Conservation (phyloP, 805 yeast species). For the Suhomyces pyralidae region DNA sequence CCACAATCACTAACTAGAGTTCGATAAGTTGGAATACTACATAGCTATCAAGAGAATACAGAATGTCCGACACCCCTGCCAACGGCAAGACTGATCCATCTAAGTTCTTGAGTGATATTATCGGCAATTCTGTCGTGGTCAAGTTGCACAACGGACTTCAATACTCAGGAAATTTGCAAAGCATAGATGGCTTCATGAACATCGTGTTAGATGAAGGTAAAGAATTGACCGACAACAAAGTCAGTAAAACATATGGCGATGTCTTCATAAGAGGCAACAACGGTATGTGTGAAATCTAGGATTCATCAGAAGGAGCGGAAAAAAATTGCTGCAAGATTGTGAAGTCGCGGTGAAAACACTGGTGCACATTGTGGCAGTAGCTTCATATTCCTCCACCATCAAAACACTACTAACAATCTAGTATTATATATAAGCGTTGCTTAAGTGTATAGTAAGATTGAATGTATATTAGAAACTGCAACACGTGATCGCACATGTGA, state of each 20-base stretch:
- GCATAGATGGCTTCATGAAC: slow-evolving; percentile 97
- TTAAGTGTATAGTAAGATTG: slow-evolving; percentile 10
- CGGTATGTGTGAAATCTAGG: slow-evolving; percentile 47
- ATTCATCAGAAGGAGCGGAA: background rate
- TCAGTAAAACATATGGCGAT: slow-evolving; percentile 58
- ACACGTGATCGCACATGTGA: background rate
- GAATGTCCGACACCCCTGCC: slow-evolving; percentile 6
- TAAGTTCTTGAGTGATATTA: slow-evolving; percentile 73
- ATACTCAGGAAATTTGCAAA: slow-evolving; percentile 64
- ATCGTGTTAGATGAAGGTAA: slow-evolving; percentile 77
- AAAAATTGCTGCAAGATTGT: background rate
- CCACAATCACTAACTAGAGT: background rate
- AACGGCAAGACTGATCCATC: slow-evolving; percentile 55
- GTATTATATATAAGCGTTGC: slow-evolving; percentile 44
- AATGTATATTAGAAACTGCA: background rate
- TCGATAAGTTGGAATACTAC: background rate
- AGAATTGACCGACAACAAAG: slow-evolving; percentile 57
- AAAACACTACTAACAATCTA: slow-evolving; percentile 20
- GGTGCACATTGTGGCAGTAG: background rate
- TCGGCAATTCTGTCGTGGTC: slow-evolving; percentile 77
- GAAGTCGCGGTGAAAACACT: too few relatives aligned
- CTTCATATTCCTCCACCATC: background rate
- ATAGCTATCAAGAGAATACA: background rate
- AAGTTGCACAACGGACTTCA: slow-evolving; percentile 85
- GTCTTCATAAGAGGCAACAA: slow-evolving; percentile 86